Evolutionary conservation across 2,329 filamentous ascomycete genomes (phyloP).

Genomic region (Massarina eburnea): DNA sequence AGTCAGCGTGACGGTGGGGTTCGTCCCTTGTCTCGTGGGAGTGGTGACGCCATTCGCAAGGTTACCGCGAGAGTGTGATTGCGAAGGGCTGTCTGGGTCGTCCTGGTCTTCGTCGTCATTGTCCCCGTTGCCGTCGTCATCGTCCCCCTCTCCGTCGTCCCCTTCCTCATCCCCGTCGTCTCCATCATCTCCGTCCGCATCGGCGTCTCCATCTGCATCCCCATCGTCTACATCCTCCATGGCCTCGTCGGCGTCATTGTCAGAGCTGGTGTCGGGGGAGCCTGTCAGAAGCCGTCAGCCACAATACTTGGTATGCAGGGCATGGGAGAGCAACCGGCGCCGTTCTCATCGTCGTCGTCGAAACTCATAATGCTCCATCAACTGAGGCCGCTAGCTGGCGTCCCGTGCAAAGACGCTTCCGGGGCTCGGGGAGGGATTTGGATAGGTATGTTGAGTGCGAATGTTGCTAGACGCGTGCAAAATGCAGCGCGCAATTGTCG

Average conservation of each 20-base stretch:
- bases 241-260: slow-evolving; percentile 48
- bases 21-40: slow-evolving; percentile 34
- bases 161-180: slow-evolving; percentile 45
- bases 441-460: neutral
- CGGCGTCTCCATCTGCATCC: slow-evolving; percentile 44
- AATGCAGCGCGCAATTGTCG: neutral
- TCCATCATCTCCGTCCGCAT: slow-evolving; percentile 44
- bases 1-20: slow-evolving; percentile 52
- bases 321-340: slow-evolving; percentile 30
- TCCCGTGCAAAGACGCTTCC: neutral
- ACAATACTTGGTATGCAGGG: neutral
- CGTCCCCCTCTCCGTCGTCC: slow-evolving; percentile 46
- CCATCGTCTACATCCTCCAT: slow-evolving; percentile 47
- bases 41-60: slow-evolving; percentile 29
- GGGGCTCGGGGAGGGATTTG: neutral
- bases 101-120: slow-evolving; percentile 49
- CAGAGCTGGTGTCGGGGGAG: slow-evolving; percentile 43
- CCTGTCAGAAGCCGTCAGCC: slow-evolving; percentile 26
- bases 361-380: slow-evolving; percentile 42
- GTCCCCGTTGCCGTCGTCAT: slow-evolving; percentile 44
- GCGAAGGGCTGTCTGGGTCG: slow-evolving; percentile 48
- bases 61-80: slow-evolving; percentile 32
- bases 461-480: neutral
- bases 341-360: slow-evolving; percentile 51
- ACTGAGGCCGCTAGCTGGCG: slow-evolving; percentile 1